Conservation (phyloP, 192 early-diverging fungal genomes). For the Podila epigama region DNA sequence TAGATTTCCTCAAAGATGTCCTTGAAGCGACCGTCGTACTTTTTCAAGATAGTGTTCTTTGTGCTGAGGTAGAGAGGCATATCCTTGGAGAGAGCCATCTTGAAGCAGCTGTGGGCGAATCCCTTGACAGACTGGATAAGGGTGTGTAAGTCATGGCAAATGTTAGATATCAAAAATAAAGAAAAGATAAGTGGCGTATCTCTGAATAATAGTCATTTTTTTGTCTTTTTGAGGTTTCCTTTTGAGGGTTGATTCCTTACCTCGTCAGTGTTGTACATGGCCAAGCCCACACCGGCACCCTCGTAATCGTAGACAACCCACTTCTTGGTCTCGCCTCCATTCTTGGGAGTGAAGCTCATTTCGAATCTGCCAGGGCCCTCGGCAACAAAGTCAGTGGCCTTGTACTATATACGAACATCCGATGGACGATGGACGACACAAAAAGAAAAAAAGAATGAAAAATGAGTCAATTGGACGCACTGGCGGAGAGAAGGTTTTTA, state of each 20-base stretch:
- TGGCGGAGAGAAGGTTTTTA: too few relatives aligned
- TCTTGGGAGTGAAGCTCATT: conserved; percentile 88
- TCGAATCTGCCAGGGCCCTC: conserved; percentile 91
- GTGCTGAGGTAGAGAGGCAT: conserved; percentile 97
- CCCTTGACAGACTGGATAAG: conserved; percentile 84
- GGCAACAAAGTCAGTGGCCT: conserved; percentile 94
- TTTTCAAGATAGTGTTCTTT: conserved; percentile 98
- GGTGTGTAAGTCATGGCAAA: too few relatives aligned
- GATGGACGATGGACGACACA: too few relatives aligned
- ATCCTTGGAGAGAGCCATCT: conserved; percentile 88
- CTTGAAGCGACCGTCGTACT: conserved; percentile 98
- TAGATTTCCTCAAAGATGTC: conserved; percentile 95
- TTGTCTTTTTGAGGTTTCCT: too few relatives aligned
- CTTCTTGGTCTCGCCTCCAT: conserved; percentile 65
- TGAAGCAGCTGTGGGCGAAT: conserved; percentile 95
- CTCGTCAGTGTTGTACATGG: conserved; percentile 94
- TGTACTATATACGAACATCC: conserved; percentile 72
- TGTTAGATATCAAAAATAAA: too few relatives aligned
- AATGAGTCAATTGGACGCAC: not conserved
- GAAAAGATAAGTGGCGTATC: too few relatives aligned
- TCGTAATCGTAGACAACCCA: conserved; percentile 84
- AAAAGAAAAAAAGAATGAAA: conserved; percentile 9
- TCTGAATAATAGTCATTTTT: too few relatives aligned
- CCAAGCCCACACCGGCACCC: conserved; percentile 88
- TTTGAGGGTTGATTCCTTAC: too few relatives aligned